A percentile compares a stretch with the other conserved stretches of the same genome.
These are phyloP conservation scores for Penicillium sp. DNA, from an alignment of 2,329 filamentous ascomycete species.

Conservation along the genomic window DNA sequence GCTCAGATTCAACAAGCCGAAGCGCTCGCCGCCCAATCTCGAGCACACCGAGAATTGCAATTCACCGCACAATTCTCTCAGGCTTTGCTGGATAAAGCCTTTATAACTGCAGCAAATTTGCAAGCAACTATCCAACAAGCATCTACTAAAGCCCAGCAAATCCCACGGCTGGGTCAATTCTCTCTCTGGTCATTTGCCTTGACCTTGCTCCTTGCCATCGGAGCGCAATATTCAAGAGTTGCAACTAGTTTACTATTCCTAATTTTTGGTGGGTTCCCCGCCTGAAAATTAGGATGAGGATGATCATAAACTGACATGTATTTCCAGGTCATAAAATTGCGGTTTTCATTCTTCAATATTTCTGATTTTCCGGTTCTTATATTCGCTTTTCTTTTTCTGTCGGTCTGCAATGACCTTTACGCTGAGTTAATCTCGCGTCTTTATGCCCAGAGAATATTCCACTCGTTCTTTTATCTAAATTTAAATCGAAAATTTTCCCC, in stretches of 20 bases:
- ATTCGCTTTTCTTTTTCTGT: background rate
- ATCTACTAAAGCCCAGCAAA: conserved; percentile 21
- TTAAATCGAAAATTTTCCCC: background rate
- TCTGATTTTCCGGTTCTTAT: background rate
- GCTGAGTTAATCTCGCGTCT: background rate
- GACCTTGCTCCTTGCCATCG: background rate
- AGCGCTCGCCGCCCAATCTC: conserved; percentile 25
- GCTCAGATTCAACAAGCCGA: conserved; percentile 38
- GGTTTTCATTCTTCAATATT: background rate
- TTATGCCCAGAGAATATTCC: background rate
- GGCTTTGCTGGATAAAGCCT: conserved; percentile 32
- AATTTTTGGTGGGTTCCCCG: background rate
- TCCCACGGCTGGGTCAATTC: conserved; percentile 1
- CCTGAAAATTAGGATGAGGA: background rate
- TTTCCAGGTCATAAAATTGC: background rate
- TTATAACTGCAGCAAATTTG: conserved; percentile 30
- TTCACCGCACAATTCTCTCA: conserved; percentile 29
- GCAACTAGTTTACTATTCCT: background rate
- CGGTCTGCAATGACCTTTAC: background rate
- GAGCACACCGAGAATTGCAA: conserved; percentile 28
- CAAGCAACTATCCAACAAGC: conserved; percentile 34
- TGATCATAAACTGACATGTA: background rate
- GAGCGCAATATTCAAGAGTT: background rate
- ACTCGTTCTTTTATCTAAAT: background rate
- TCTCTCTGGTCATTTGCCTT: background rate